Percentiles rank a stretch among this genome's conserved stretches.
Evolutionary conservation across 176 grass and related monocot species (phyloP).

Genomic region (Musa itinerans): DNA sequence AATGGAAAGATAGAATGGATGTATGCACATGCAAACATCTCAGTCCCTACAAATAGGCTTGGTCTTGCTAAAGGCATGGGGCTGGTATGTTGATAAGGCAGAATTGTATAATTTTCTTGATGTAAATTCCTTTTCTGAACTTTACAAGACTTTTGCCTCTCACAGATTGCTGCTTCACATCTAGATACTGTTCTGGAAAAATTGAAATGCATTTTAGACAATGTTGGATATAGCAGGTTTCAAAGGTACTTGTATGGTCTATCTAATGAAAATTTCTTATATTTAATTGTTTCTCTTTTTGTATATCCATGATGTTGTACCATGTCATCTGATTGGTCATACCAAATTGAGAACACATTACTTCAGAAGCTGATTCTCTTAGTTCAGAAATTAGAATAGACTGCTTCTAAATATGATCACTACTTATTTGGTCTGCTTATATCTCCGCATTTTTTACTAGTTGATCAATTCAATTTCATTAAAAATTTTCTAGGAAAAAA

Average conservation of each 20-base stretch:
- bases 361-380: too few relatives aligned
- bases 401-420: too few relatives aligned
- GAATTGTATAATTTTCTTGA: conserved; percentile 18
- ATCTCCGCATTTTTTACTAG: too few relatives aligned
- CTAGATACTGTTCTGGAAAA: conserved; percentile 97
- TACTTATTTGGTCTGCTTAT: too few relatives aligned
- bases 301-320: conserved; percentile 4
- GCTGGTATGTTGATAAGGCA: conserved; percentile 44
- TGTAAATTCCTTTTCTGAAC: conserved; percentile 14
- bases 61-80: conserved; percentile 98
- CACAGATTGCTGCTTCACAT: conserved; percentile 92
- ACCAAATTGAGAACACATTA: too few relatives aligned
- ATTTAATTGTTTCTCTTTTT: conserved; percentile 16
- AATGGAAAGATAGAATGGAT: conserved; percentile 91
- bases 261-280: conserved; percentile 9
- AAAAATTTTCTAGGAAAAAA: too few relatives aligned
- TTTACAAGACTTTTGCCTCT: conserved; percentile 25
- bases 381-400: too few relatives aligned
- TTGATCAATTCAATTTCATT: too few relatives aligned
- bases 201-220: conserved; percentile 75
- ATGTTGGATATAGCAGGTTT: conserved; percentile 56
- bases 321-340: too few relatives aligned
- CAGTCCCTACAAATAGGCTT: conserved; percentile 81
- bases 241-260: conserved; percentile 45
- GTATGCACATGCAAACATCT: conserved; percentile 84